Evolutionary conservation across 2,329 filamentous ascomycete species (phyloP).

Genomic region (Aspergillus ochraceus): DNA sequence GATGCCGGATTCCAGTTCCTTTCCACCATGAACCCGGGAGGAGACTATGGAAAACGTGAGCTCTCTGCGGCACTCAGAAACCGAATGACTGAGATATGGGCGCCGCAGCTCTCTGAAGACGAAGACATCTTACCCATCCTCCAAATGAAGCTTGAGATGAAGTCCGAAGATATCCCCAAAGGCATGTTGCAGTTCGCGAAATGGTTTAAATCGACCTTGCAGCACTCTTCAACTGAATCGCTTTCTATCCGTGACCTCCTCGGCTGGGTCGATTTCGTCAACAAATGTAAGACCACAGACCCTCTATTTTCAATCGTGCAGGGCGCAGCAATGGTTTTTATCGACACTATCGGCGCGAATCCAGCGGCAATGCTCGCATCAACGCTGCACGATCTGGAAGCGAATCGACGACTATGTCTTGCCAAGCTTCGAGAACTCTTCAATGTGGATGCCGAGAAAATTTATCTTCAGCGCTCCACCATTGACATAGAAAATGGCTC

Average conservation of each 20-base stretch:
- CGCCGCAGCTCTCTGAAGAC: constrained; percentile 78
- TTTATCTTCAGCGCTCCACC: constrained; percentile 65
- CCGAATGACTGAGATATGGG: constrained; percentile 98
- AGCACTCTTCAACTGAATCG: constrained; percentile 71
- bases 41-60: constrained; percentile 97
- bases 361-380: constrained; percentile 82
- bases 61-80: constrained; percentile 93
- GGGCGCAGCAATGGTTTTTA: constrained; percentile 91
- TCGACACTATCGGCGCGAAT: constrained; percentile 93
- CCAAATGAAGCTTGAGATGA: constrained; percentile 65
- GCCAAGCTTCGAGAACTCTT: constrained; percentile 69
- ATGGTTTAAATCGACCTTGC: constrained; percentile 83
- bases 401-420: constrained; percentile 73
- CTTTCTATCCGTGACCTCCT: constrained; percentile 92
- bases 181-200: constrained; percentile 82
- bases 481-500: constrained; percentile 55
- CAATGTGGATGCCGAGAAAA: constrained; percentile 58
- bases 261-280: constrained; percentile 91
- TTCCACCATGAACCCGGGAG: constrained; percentile 98
- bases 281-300: constrained; percentile 58
- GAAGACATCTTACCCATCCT: constrained; percentile 90
- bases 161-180: constrained; percentile 59
- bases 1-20: constrained; percentile 86
- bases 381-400: constrained; percentile 66
- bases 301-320: constrained; percentile 64